Evolutionary conservation across 371 early-diverging fungal genomes (phyloP), one percentile per base, ranked within the genome.

Genomic region (Mucor mucedo): DNA sequence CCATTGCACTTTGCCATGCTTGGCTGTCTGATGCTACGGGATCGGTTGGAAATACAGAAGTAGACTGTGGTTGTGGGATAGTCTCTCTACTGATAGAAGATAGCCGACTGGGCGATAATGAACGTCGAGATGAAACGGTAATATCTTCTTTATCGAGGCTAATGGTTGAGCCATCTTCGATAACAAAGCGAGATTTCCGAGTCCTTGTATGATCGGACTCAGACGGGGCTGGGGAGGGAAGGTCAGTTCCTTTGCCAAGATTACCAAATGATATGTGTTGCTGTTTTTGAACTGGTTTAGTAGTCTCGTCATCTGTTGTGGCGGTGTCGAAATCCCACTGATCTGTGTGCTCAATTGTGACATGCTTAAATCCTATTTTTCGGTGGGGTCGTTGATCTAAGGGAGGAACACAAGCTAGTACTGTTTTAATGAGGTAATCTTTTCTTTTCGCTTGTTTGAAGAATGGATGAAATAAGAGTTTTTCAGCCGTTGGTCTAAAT

Each of bases 401-500:
- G 0, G 93, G 88, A 5, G 90, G 88, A 11, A 95, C 69, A 44
- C 81, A 73, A 21, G 82, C 72, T 30, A 94, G 67, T 3, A 95
- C 44, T 0, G 81, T 75, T 13, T 78, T 74, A 2, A 84, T 79
- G 2, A 93, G 75, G 66, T 90, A 88, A 13, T 84, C 73, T 63
- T 86, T 89, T 69, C 89, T 92, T 58, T 87, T 89, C 14, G 89
- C 89, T 52, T 85, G 85, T 63, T 88, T 93, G 76, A 93, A 93
- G 70, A 95, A 95, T 2, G 89, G 68, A 68, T 93, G 94, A 10
- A 72, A 70, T 38, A 94, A 59, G 5, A 95, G 75, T 62, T 88
- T 91, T 56, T 93, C 93, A 0, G 93, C 89, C 0, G 88, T 78
- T 6, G 92, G 93, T 76, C 94, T 78, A 49, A 14, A 14, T 48